Evolutionary conservation across 306 rosid genomes (phyloP), one percentile per base, ranked within the genome.

Genomic region (Macrotyloma uniflorum): DNA sequence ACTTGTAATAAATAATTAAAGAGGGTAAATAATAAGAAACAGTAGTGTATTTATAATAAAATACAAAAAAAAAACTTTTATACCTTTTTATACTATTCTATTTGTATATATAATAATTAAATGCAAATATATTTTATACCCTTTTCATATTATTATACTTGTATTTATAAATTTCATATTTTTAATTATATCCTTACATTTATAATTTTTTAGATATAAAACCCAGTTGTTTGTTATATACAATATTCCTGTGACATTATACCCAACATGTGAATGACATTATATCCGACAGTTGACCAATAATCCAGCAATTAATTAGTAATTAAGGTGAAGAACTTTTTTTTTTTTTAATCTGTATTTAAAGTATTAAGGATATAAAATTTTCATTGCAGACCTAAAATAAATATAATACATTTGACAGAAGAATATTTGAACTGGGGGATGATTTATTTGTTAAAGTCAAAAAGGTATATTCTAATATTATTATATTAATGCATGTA

Each of bases 231-330:
- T 5, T 19, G 66, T 14, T 59, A 26, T 16, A 9, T 35, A 61
- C 12, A 16, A n/a, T n/a, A n/a, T 61, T 62, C 68, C 46, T 32
- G 15, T n/a, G 45, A 63, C 46, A 62, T 5, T 38, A 42, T 12
- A 65, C 28, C 62, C 1, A 69, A 55, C 61, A 67, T 72, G 83
- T 66, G 68, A 78, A 23, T 3, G 40, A 14, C 40, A 45, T 20
- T 49, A 59, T 43, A 24, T 14, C 4, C 8, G 15, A 9, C 14
- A 6, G 33, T 68, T 69, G 75, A 69, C 47, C 14, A 22, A 13
- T 35, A 75, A 75, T 61, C 49, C 43, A 58, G 36, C 26, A 58
- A 46, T 18, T 61, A 19, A 59, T 19, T 45, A 61, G 19, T 59
- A 57, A 40, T 15, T 42, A 8, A 71, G 43, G 35, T 7, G 2